Evolutionary conservation across 1,284 basidiomycete species (phyloP).

Genomic region (Cutaneotrichosporon dermatis): DNA sequence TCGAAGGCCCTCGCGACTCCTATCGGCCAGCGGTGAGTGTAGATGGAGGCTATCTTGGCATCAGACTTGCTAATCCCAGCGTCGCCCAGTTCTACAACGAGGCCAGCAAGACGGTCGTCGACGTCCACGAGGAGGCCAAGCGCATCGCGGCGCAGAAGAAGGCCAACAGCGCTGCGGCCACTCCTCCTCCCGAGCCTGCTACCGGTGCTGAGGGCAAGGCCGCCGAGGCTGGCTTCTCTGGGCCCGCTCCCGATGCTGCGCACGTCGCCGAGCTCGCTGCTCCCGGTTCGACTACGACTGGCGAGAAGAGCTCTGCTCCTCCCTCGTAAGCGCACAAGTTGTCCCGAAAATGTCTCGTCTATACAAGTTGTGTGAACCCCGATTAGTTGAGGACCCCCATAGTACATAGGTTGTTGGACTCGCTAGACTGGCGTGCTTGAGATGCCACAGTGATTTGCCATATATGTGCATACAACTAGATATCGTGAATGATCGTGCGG

Average conservation of each 20-base stretch:
- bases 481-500: no score
- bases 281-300: background rate
- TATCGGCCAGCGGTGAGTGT: slow-evolving; percentile 61
- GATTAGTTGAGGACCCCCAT: background rate
- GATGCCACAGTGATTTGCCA: no score
- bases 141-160: slow-evolving; percentile 48
- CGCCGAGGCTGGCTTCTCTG: background rate
- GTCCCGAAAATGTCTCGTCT: background rate
- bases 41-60: background rate
- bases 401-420: background rate
- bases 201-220: background rate
- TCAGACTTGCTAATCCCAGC: slow-evolving; percentile 21
- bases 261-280: background rate
- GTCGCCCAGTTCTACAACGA: slow-evolving; percentile 59
- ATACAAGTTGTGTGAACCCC: background rate
- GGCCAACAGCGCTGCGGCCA: background rate
- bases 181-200: slow-evolving; percentile 2
- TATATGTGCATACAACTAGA: no score
- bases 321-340: background rate
- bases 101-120: slow-evolving; percentile 63
- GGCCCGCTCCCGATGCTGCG: background rate
- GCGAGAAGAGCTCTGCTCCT: background rate
- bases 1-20: slow-evolving; percentile 66
- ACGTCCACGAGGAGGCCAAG: slow-evolving; percentile 55
- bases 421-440: background rate